Conservation (phyloP, 1,139 yeast genomes). For the Nakaseomyces sp. region DNA sequence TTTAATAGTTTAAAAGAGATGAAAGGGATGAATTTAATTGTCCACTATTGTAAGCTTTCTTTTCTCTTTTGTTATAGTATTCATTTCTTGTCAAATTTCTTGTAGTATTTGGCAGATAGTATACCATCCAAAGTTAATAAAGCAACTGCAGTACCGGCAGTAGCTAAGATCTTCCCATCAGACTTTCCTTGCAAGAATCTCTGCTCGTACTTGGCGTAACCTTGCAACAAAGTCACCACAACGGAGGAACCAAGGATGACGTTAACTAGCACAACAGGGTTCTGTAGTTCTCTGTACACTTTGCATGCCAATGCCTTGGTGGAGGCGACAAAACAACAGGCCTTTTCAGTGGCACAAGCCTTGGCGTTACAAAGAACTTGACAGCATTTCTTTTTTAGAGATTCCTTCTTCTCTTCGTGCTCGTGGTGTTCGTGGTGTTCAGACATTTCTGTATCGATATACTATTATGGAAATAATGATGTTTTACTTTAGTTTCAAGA, state of each 20-base stretch:
- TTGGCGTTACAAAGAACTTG: neutral
- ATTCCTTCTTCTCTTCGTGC: slow-evolving; percentile 5
- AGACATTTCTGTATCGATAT: too few relatives aligned
- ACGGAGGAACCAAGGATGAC: slow-evolving; percentile 44
- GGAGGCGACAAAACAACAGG: slow-evolving; percentile 8
- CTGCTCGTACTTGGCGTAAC: slow-evolving; percentile 43
- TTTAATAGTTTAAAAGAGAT: too few relatives aligned
- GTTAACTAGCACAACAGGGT: slow-evolving; percentile 56
- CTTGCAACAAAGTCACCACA: slow-evolving; percentile 41
- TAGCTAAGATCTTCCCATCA: slow-evolving; percentile 43
- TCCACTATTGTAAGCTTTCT: too few relatives aligned
- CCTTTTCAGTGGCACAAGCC: neutral
- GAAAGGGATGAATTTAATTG: too few relatives aligned
- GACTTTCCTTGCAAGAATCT: slow-evolving; percentile 36
- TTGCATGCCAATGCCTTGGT: slow-evolving; percentile 13
- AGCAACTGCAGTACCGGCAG: slow-evolving; percentile 48
- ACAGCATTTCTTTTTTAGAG: slow-evolving; percentile 1
- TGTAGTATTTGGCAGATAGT: slow-evolving; percentile 46
- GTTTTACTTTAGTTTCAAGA: too few relatives aligned
- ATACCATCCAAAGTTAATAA: slow-evolving; percentile 47
- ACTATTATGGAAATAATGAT: too few relatives aligned
- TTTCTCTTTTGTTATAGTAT: too few relatives aligned
- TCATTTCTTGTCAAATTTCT: slow-evolving; percentile 39
- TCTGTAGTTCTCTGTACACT: slow-evolving; percentile 39
- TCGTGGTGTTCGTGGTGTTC: slow-evolving; percentile 5